Base-by-base conservation (phyloP, 2,329 filamentous ascomycete genomes). In the Davidsoniella neocaledoniae region DNA sequence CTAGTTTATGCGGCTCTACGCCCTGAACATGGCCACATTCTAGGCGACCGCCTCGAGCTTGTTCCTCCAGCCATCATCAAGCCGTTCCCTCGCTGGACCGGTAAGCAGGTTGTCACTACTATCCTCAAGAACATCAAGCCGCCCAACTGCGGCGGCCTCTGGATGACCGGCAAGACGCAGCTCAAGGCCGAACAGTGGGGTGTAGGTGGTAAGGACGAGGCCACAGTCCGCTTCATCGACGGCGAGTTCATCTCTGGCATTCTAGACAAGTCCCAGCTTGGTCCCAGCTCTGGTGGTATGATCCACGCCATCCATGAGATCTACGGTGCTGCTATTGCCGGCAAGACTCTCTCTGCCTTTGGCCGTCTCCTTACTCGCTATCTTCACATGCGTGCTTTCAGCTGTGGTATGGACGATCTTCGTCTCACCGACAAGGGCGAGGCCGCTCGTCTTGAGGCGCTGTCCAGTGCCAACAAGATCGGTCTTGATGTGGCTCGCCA, bases 401-500 rank as follows among this genome's bases (percentile, higher is more conserved):
- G 86, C 56, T 98, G 91, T 63, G 93, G 93, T 62, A 94, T 98
- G 65, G 90, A 98, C 59, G 93, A 98, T 70, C 71, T 98, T 52
- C 78, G 83, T 52, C 76, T 98, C 47, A 96, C 90, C 0, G 70
- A 75, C 1, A 70, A 83, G 54, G 90, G 91, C 48, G 87, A 98
- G 61, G 68, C 68, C 50, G 70, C 73, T 48, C 79, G 91, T 40
- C 76, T 74, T 56, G 69, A 83, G 55, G 78, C 80, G 54, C 68
- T 98, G 10, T 67, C 73, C 55, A 74, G 74, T 46, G 84, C 86
- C 1, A 68, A 78, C 38, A 67, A 64, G 2, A 74, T 90, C 50
- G 91, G 91, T 53, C 73, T 87, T 5, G 70, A 86, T 51, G 83
- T 93, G 48, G 87, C 90, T 2, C 72, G 86, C 16, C 83, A 85